A percentile compares a stretch with the other conserved stretches of the same genome.
phyloP scores from a whole-genome alignment of 208 protist genomes.

The Leishmania tropica region DNA sequence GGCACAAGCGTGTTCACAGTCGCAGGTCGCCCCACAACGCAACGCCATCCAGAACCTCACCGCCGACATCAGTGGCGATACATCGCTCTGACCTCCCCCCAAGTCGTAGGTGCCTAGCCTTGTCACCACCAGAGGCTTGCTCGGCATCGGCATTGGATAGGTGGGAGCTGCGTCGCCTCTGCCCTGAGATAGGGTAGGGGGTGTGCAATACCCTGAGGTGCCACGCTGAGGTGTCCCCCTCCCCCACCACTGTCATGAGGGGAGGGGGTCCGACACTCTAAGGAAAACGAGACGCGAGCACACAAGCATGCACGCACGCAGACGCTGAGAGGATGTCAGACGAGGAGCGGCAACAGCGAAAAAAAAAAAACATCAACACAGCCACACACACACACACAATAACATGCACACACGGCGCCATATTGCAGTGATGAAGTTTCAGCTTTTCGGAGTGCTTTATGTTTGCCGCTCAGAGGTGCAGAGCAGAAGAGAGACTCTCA shows the following conservation, averaged over 20 bases:
- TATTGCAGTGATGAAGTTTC: not conserved
- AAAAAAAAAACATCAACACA: not conserved
- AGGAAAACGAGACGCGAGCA: not conserved
- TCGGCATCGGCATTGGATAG: not conserved
- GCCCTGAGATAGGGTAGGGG: too few relatives aligned
- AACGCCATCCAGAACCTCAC: not conserved
- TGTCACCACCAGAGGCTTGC: not conserved
- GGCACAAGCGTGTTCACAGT: not conserved
- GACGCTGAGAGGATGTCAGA: not conserved
- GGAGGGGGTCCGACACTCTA: not conserved
- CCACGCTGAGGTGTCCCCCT: not conserved
- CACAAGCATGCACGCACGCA: not conserved
- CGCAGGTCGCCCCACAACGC: not conserved
- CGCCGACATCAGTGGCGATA: not conserved
- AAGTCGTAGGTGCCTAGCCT: not conserved
- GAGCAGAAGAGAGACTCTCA: not conserved
- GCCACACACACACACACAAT: not conserved
- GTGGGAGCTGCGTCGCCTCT: not conserved
- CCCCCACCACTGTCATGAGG: not conserved
- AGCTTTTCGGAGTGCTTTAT: not conserved
- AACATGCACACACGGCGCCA: not conserved
- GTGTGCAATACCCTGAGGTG: not conserved
- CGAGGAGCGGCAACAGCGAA: not conserved
- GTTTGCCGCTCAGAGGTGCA: not conserved
- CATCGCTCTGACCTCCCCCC: not conserved